Evolutionary conservation across 1,284 basidiomycete genomes (phyloP), one percentile per base, ranked within the genome.

Genomic region (Sanghuangporus weigelae): DNA sequence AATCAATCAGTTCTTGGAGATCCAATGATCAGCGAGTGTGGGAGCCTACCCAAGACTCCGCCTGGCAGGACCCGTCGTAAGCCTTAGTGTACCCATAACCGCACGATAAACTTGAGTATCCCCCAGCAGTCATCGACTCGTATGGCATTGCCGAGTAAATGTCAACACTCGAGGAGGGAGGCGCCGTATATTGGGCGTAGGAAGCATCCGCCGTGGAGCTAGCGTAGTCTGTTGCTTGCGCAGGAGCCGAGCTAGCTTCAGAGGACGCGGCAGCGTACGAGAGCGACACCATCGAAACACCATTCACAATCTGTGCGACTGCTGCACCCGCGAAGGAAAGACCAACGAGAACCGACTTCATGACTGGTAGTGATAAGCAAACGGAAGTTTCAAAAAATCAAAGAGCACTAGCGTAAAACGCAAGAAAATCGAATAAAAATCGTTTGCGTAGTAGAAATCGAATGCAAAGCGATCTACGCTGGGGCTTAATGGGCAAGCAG

Each of bases 391-490:
- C 31, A 31, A 38, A 42, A 31, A 16, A 60, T 59, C 55, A 66
- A 65, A 39, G 56, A 61, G 67, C 62, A 60, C 31, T 63, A 57
- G 64, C 67, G 68, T 67, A 38, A 54, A 46, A 56, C 74, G 72
- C 72, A 68, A 69, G 71, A 69, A 70, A 71, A 71, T 70, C 70
- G 75, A 75, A 77, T 73, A 73, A 68, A 71, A 39, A 38, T 10
- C 14, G 26, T 42, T 46, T 21, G 44, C 44, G 16, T 74, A 74
- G 73, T 70, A 71, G 72, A 69, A 75, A 76, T 76, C 57, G 71
- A 75, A 76, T 74, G 72, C 67, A 46, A 73, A 85, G 86, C 86
- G 86, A 77, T 89, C 86, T 84, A 89, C 86, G 86, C 86, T 85
- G 77, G 74, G 72, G 71, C 66, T 70, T 76, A 50, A 48, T 11